These are phyloP conservation scores for Massariosphaeria phaeospora DNA, from an alignment of 495 filamentous ascomycete species.

Conservation along the genomic window DNA sequence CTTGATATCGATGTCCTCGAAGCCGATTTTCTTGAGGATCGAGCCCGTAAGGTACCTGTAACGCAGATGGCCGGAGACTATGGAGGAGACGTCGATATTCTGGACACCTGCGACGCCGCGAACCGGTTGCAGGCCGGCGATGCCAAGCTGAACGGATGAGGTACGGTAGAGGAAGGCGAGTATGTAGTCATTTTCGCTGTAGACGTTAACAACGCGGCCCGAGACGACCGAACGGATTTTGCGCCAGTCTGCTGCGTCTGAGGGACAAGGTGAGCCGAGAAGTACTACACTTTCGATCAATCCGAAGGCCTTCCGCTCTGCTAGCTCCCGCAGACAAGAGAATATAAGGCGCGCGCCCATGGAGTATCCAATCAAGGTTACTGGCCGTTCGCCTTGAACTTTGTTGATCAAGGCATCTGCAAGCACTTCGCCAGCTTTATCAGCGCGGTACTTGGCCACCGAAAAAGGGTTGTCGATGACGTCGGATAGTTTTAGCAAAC, in stretches of 20 bases:
- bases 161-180: conserved; percentile 74
- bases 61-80: conserved; percentile 65
- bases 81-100: conserved; percentile 68
- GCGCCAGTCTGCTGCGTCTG: conserved; percentile 59
- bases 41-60: conserved; percentile 66
- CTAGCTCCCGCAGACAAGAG: conserved; percentile 68
- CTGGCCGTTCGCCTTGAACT: conserved; percentile 80
- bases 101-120: conserved; percentile 62
- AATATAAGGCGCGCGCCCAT: conserved; percentile 89
- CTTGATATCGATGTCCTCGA: conserved; percentile 55
- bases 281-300: conserved; percentile 79
- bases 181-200: conserved; percentile 70
- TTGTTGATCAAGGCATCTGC: conserved; percentile 86
- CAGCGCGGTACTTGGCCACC: conserved; percentile 71
- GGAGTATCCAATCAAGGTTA: conserved; percentile 84
- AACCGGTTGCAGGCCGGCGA: conserved; percentile 68
- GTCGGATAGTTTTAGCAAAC: conserved; percentile 70
- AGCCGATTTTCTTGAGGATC: conserved; percentile 63
- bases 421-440: conserved; percentile 80
- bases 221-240: conserved; percentile 65
- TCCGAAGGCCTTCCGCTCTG: conserved; percentile 75
- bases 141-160: conserved; percentile 67
- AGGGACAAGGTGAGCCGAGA: conserved; percentile 77
- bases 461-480: conserved; percentile 89
- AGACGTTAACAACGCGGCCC: conserved; percentile 72